phyloP scores from a whole-genome alignment of 495 filamentous ascomycete genomes.

The Penicillium angulare region DNA sequence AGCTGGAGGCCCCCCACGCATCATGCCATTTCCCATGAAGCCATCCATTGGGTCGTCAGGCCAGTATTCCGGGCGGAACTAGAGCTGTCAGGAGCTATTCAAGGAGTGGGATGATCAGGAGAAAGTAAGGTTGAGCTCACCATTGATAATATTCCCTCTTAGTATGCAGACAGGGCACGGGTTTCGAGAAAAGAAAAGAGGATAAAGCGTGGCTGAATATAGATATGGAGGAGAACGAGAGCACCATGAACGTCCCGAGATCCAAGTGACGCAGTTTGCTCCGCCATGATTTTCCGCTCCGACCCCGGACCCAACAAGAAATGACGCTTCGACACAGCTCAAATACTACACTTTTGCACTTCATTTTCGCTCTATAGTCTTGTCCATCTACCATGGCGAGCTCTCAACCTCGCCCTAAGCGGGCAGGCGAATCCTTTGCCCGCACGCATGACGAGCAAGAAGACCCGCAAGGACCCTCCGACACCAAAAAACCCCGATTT shows the following conservation, averaged over 20 bases:
- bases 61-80: conserved; percentile 56
- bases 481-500: conserved; percentile 85
- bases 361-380: background rate
- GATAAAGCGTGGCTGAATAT: conserved; percentile 1
- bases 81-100: conserved; percentile 18
- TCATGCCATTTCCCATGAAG: conserved; percentile 39
- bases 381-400: conserved; percentile 53
- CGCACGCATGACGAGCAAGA: conserved; percentile 62
- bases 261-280: conserved; percentile 42
- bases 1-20: conserved; percentile 37
- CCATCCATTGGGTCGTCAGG: conserved; percentile 59
- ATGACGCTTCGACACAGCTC: conserved; percentile 11
- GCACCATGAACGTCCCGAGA: background rate
- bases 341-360: background rate
- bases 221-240: background rate
- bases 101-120: background rate
- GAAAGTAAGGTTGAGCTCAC: conserved; percentile 15
- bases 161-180: background rate
- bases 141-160: conserved; percentile 19
- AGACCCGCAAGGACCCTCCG: conserved; percentile 46
- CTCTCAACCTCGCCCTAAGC: conserved; percentile 72
- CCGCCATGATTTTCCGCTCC: conserved; percentile 48
- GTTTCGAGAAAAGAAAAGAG: background rate
- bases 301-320: conserved; percentile 33
- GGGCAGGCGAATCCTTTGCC: conserved; percentile 74